These are phyloP conservation scores for Penicillium waksmanii DNA, from an alignment of 495 filamentous ascomycete species.

Conservation along the genomic window DNA sequence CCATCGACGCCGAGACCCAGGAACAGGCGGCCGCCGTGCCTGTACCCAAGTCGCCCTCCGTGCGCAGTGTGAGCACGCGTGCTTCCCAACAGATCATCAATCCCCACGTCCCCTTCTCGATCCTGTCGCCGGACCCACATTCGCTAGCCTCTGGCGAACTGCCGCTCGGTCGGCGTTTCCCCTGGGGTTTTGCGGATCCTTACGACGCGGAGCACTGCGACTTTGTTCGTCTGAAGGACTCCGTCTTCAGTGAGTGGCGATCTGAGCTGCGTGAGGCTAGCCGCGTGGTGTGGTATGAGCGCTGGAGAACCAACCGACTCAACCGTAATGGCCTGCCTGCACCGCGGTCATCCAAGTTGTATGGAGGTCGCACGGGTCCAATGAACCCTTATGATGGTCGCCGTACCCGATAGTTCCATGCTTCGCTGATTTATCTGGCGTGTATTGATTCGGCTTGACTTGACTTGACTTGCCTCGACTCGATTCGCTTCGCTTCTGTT, in stretches of 20 bases:
- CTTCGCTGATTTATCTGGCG: neutral
- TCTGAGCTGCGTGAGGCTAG: constrained; percentile 89
- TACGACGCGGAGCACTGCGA: constrained; percentile 92
- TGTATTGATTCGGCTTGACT: constrained; percentile 11
- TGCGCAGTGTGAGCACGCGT: constrained; percentile 33
- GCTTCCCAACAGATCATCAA: constrained; percentile 25
- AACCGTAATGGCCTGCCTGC: constrained; percentile 42
- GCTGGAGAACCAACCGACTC: constrained; percentile 83
- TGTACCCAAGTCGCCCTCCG: constrained; percentile 27
- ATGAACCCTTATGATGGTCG: constrained; percentile 27
- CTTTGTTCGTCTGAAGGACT: constrained; percentile 86
- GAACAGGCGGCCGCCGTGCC: constrained; percentile 5
- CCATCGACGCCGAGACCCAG: neutral
- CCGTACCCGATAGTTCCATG: constrained; percentile 31
- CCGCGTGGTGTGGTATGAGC: constrained; percentile 92
- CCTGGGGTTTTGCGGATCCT: constrained; percentile 96
- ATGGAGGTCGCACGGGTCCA: constrained; percentile 39
- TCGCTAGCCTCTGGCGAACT: constrained; percentile 63
- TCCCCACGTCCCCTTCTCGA: constrained; percentile 77
- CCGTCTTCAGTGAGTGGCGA: constrained; percentile 92
- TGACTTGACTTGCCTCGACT: neutral
- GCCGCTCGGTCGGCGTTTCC: constrained; percentile 79
- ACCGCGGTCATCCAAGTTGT: constrained; percentile 25
- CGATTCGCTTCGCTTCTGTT: constrained; percentile 19
- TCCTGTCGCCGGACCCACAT: constrained; percentile 89